Conservation (phyloP, 139 green algal species). For the Closterium sp. region DNA sequence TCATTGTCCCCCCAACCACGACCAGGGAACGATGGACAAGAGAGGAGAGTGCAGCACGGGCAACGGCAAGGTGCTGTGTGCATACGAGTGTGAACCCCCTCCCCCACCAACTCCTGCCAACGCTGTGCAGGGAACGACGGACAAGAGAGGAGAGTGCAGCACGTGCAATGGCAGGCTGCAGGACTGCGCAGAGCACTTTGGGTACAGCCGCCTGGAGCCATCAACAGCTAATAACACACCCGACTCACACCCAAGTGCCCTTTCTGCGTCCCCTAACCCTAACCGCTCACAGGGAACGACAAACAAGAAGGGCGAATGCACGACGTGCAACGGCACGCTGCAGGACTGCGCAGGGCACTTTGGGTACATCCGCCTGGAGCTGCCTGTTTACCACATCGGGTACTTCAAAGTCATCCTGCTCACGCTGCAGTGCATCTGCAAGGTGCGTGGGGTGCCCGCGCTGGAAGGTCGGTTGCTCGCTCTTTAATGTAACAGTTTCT, state of each 20-base stretch:
- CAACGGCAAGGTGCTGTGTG: too few relatives aligned
- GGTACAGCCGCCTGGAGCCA: slow-evolving; percentile 93
- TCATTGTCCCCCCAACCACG: slow-evolving; percentile 82
- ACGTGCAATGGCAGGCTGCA: too few relatives aligned
- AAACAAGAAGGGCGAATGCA: slow-evolving; percentile 75
- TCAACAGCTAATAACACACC: too few relatives aligned
- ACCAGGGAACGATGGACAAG: too few relatives aligned
- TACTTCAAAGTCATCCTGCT: slow-evolving; percentile 83
- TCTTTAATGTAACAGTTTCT: too few relatives aligned
- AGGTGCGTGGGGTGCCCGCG: slow-evolving; percentile 50
- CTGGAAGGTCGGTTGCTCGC: too few relatives aligned
- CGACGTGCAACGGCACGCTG: slow-evolving; percentile 89
- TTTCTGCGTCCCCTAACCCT: neutral
- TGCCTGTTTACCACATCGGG: slow-evolving; percentile 98
- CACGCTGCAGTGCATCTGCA: slow-evolving; percentile 97
- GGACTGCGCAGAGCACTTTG: too few relatives aligned
- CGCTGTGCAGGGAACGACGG: too few relatives aligned
- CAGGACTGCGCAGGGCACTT: slow-evolving; percentile 93
- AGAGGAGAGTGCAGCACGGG: too few relatives aligned
- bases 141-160: too few relatives aligned
- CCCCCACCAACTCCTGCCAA: too few relatives aligned
- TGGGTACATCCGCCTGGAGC: slow-evolving; percentile 91
- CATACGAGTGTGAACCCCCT: slow-evolving; percentile 62
- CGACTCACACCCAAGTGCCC: neutral
- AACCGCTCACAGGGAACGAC: slow-evolving; percentile 48